Evolutionary conservation across 176 grass and related monocot genomes (phyloP).

Genomic region (Juncus inflexus): DNA sequence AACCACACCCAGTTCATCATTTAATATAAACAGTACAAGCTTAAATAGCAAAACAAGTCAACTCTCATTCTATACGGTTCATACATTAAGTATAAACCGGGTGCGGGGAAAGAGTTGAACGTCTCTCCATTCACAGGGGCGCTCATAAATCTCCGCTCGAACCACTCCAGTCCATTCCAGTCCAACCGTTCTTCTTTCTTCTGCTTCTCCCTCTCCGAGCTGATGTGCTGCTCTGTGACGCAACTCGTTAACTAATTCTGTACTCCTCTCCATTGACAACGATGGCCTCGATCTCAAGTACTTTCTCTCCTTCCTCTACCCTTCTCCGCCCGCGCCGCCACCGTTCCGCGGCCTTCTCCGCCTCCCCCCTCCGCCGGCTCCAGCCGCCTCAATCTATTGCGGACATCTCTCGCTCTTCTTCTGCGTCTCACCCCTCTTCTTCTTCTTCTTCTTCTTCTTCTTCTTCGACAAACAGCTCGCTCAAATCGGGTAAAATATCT

Average conservation of each 20-base stretch:
- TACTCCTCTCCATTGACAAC: conserved; percentile 12
- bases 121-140: no score
- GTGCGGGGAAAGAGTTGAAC: no score
- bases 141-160: conserved; percentile 15
- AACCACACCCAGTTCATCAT: no score
- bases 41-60: no score
- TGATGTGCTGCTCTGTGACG: conserved; percentile 7
- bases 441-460: no score
- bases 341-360: conserved; percentile 17
- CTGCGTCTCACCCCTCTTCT: not conserved
- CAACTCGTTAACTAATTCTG: conserved; percentile 30
- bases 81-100: no score
- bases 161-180: not conserved
- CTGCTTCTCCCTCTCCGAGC: conserved; percentile 8
- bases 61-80: no score
- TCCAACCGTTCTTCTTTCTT: conserved; percentile 24
- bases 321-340: conserved; percentile 27
- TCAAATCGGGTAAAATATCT: conserved; percentile 11
- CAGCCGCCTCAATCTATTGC: conserved; percentile 60
- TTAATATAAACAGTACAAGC: no score
- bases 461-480: conserved; percentile 19
- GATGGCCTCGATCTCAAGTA: conserved; percentile 28
- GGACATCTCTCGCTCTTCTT: conserved; percentile 50
- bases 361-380: conserved; percentile 40
- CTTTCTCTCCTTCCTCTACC: conserved; percentile 24